Base-by-base conservation (phyloP, 345 rosid species). In the Dipteronia sinensis region DNA sequence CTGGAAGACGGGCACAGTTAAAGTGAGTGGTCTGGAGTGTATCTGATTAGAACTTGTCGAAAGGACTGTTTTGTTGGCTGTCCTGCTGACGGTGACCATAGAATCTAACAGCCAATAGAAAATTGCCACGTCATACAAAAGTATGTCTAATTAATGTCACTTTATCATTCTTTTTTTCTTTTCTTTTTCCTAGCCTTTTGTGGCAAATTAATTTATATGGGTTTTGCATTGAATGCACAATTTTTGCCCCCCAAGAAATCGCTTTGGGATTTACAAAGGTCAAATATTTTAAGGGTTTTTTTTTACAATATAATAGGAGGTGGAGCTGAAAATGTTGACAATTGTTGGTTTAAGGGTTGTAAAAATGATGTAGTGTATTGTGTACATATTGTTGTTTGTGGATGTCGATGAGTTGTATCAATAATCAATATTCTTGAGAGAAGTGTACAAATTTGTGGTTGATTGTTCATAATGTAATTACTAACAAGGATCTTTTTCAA, bases 1-100 rank as follows among this genome's bases (percentile, higher is more conserved):
- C 67, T 0, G 71, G 27, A 4, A 3, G 63, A 10, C 22, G 79
- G 82, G 61, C 49, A 75, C 69, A 44, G 27, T 56, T 67, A 70
- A 15, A 46, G 53, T 31, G 25, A 11, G 7, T 47, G 62, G 77
- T 47, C 20, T 15, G 49, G 3, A 9, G 2, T 19, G 46, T 7
- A 64, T 29, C 62, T 8, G 72, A 53, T 75, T 1, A 11, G 34
- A 51, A 19, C 78, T 49, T 64, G 13, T 17, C 9, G 47, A 74
- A 49, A 8, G 70, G 69, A 46, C 17, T 47, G 25, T 55, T 34
- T 34, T 34, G 72, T 47, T 2, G 2, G 64, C 22, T 13, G 27
- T 59, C 12, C 64, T 7, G n/a, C 11, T 47, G 69, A 19, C 19
- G 62, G 20, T 58, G 29, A 20, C 56, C 42, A 4, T 46, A 31